Conservation (phyloP, 169 alveolate species). For the Cyclospora cayetanensis region DNA sequence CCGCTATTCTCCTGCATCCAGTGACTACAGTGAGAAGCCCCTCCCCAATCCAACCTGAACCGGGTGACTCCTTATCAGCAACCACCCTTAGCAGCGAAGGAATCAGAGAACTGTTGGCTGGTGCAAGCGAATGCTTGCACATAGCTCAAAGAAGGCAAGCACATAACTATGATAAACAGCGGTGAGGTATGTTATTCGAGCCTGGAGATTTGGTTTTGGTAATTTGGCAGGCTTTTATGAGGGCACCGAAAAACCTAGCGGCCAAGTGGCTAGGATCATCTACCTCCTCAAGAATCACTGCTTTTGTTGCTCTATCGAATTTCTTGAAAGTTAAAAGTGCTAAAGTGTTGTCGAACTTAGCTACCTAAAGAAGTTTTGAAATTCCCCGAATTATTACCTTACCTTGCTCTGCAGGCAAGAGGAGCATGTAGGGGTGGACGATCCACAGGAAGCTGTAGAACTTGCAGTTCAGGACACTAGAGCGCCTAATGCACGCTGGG, state of each 20-base stretch:
- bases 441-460: too few relatives aligned
- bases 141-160: neutral
- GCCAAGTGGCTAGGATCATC: too few relatives aligned
- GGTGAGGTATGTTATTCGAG: neutral
- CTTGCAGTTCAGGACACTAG: too few relatives aligned
- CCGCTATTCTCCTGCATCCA: neutral
- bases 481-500: too few relatives aligned
- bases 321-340: too few relatives aligned
- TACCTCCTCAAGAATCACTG: too few relatives aligned
- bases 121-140: neutral
- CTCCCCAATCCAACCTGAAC: neutral
- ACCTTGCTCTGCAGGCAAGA: too few relatives aligned
- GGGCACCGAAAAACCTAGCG: neutral
- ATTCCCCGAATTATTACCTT: too few relatives aligned
- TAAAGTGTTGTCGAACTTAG: too few relatives aligned
- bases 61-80: neutral
- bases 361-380: too few relatives aligned
- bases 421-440: too few relatives aligned
- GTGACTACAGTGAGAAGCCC: neutral
- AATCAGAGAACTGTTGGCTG: neutral
- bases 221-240: neutral
- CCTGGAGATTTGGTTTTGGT: neutral
- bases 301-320: too few relatives aligned
- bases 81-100: neutral
- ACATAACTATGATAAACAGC: neutral